These are phyloP conservation scores for Rhizopus sp. DNA, from an alignment of 371 early-diverging fungal genomes.

Conservation along the genomic window DNA sequence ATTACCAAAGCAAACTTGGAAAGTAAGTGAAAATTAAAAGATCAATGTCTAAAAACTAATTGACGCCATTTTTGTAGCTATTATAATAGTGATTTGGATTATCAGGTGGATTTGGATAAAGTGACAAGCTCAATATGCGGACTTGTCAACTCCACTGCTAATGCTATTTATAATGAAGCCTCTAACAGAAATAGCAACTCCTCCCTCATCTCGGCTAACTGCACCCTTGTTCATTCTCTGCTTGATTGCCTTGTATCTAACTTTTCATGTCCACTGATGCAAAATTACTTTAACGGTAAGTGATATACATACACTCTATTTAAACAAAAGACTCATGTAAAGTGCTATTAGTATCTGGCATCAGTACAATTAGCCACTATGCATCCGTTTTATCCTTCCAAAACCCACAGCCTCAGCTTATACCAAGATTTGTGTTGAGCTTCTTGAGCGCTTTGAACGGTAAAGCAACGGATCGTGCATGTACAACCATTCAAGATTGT, in stretches of 20 bases:
- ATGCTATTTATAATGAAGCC: conserved; percentile 53
- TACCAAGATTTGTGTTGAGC: conserved; percentile 45
- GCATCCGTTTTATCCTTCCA: conserved; percentile 43
- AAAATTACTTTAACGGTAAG: conserved; percentile 62
- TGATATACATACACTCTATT: no score
- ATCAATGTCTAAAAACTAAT: background rate
- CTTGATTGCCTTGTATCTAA: conserved; percentile 69
- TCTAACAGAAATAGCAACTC: conserved; percentile 37
- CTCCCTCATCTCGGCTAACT: conserved; percentile 47
- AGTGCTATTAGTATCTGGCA: conserved; percentile 24
- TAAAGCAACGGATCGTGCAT: conserved; percentile 21
- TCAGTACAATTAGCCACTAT: conserved; percentile 44
- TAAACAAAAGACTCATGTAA: no score
- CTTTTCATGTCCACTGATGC: conserved; percentile 64
- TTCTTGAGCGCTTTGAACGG: conserved; percentile 62
- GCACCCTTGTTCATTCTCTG: conserved; percentile 53
- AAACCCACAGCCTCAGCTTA: conserved; percentile 40
- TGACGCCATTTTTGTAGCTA: conserved; percentile 41
- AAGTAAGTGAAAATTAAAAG: conserved; percentile 29
- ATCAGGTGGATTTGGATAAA: conserved; percentile 26
- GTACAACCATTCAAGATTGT: conserved; percentile 43
- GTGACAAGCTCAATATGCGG: conserved; percentile 57
- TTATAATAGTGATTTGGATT: conserved; percentile 72
- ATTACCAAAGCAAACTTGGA: conserved; percentile 54
- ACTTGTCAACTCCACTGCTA: conserved; percentile 59